Conservation (phyloP, 768 basidiomycete genomes). For the Suillus spraguei region DNA sequence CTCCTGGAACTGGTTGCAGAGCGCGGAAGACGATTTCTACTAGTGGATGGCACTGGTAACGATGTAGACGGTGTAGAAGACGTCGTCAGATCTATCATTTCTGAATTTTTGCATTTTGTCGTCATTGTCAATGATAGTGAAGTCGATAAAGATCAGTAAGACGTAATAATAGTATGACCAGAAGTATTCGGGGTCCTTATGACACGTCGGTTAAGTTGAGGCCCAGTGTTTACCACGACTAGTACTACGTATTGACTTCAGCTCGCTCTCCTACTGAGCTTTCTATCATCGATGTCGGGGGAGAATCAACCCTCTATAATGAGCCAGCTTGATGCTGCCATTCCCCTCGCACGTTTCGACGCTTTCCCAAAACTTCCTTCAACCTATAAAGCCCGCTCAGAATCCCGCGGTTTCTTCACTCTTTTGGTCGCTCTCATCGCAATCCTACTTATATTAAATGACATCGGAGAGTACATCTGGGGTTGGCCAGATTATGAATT, state of each 20-base stretch:
- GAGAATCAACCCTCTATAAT: constrained; percentile 44
- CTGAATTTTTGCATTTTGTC: neutral
- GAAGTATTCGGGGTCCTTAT: constrained; percentile 7
- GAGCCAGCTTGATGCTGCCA: constrained; percentile 63
- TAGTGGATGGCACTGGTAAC: constrained; percentile 14
- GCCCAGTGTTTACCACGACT: neutral
- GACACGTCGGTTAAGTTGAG: neutral
- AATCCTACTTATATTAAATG: constrained; percentile 80
- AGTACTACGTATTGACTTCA: neutral
- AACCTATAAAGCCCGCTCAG: constrained; percentile 78
- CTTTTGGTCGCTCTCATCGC: constrained; percentile 67
- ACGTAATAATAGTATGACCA: neutral
- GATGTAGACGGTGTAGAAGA: neutral
- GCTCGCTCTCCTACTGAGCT: constrained; percentile 14
- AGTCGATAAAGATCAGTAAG: neutral
- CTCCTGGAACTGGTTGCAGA: constrained; percentile 12
- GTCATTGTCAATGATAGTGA: neutral
- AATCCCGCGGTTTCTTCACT: constrained; percentile 81
- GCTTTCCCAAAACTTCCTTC: constrained; percentile 86
- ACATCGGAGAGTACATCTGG: constrained; percentile 89
- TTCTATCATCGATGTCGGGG: constrained; percentile 4
- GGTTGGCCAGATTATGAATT: constrained; percentile 93
- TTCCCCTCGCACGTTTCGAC: constrained; percentile 75
- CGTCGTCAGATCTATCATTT: constrained; percentile 14
- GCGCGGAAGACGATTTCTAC: constrained; percentile 11